phyloP scores from a whole-genome alignment of 2,329 filamentous ascomycete species.

The Verticillium isaacii region DNA sequence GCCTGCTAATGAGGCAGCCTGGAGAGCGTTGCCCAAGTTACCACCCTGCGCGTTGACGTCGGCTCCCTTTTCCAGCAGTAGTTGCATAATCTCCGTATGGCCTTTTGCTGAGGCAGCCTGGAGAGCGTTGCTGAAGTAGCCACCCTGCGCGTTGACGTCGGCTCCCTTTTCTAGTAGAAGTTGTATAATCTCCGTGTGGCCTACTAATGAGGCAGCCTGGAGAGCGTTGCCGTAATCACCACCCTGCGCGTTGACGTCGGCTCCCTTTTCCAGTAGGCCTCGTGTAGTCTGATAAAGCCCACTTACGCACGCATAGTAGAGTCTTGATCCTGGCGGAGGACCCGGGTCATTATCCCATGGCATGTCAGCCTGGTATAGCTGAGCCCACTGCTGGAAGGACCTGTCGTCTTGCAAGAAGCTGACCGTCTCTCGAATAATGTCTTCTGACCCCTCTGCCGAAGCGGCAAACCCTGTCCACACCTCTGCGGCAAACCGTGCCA shows the following conservation, averaged over 20 bases:
- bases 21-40: no score
- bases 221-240: neutral
- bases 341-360: neutral
- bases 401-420: conserved; percentile 10
- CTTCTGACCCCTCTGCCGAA: conserved; percentile 6
- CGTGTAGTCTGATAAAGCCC: conserved; percentile 4
- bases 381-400: conserved; percentile 9
- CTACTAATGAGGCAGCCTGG: neutral
- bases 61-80: no score
- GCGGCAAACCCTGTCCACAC: conserved; percentile 11
- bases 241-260: neutral
- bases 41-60: no score
- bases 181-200: neutral
- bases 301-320: conserved; percentile 13
- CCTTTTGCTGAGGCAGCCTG: no score
- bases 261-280: neutral
- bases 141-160: no score
- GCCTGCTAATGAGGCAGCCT: no score
- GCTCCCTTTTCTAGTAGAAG: no score
- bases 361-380: conserved; percentile 1
- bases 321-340: conserved; percentile 1
- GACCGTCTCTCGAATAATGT: conserved; percentile 3
- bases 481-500: conserved; percentile 14
- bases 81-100: no score
- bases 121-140: no score